A percentile compares a stretch with the other conserved stretches of the same genome.
phyloP scores from a whole-genome alignment of 371 early-diverging fungal genomes.

The Mortierella sp. region DNA sequence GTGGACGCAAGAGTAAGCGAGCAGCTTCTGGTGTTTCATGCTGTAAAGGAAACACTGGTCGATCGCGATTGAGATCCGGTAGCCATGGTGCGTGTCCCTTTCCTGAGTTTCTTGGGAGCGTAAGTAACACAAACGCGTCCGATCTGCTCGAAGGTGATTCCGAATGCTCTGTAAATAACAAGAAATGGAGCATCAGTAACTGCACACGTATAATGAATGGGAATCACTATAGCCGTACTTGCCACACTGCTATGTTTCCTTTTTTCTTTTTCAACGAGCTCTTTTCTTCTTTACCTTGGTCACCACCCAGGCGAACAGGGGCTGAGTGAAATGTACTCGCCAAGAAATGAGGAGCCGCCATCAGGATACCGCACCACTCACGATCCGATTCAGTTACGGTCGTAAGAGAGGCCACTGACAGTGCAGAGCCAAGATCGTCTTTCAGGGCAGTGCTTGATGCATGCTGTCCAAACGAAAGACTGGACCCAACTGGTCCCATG shows the following conservation, averaged over 20 bases:
- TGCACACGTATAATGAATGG: background rate
- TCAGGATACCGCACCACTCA: conserved; percentile 43
- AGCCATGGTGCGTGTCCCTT: conserved; percentile 39
- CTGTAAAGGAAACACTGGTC: conserved; percentile 21
- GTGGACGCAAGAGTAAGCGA: background rate
- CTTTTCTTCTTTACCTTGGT: too few species aligned
- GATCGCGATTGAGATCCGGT: conserved; percentile 45
- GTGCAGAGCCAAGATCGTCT: conserved; percentile 22
- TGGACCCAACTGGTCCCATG: background rate
- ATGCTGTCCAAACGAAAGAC: conserved; percentile 9
- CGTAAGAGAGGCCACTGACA: conserved; percentile 18
- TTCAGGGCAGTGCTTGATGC: conserved; percentile 1
- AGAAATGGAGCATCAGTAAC: background rate
- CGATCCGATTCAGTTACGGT: conserved; percentile 27
- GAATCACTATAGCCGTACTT: too few species aligned
- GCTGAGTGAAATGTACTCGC: conserved; percentile 16
- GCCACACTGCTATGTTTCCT: too few species aligned
- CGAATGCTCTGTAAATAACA: background rate
- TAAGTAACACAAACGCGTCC: conserved; percentile 39
- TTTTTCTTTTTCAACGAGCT: too few species aligned
- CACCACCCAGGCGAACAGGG: conserved; percentile 12
- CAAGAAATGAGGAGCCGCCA: conserved; percentile 32
- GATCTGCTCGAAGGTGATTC: background rate
- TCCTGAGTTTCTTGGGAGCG: conserved; percentile 26
- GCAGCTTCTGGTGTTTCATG: background rate